Conservation (phyloP, 768 basidiomycete genomes). For the Megacollybia marginata region DNA sequence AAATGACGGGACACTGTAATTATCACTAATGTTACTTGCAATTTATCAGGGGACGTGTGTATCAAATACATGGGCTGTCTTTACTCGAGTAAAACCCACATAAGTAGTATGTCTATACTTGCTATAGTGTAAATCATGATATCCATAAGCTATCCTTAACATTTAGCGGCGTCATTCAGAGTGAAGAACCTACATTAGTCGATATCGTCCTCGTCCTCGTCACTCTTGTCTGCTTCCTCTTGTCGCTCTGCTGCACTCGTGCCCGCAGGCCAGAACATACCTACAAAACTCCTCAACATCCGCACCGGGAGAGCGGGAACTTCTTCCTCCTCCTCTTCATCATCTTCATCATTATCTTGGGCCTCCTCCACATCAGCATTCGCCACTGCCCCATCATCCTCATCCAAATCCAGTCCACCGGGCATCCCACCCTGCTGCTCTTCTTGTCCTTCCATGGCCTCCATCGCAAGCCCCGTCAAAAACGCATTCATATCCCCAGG, state of each 20-base stretch:
- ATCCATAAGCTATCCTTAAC: no score
- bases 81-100: no score
- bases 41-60: no score
- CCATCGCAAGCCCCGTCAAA: constrained; percentile 37
- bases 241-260: not conserved
- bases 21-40: no score
- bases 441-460: constrained; percentile 20
- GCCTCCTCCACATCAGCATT: constrained; percentile 24
- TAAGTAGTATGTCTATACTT: no score
- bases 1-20: no score
- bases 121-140: no score
- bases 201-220: not conserved
- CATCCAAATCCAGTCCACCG: constrained; percentile 15
- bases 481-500: constrained; percentile 56
- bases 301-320: constrained; percentile 53
- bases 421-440: constrained; percentile 45
- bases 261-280: constrained; percentile 47
- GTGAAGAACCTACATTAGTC: not conserved
- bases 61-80: no score
- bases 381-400: constrained; percentile 11
- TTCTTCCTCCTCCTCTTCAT: constrained; percentile 37
- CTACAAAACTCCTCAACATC: constrained; percentile 49
- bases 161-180: no score
- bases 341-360: constrained; percentile 33
- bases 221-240: not conserved